These are phyloP conservation scores for Apophysomyces variabilis DNA, from an alignment of 371 early-diverging fungal genomes.

Conservation along the genomic window DNA sequence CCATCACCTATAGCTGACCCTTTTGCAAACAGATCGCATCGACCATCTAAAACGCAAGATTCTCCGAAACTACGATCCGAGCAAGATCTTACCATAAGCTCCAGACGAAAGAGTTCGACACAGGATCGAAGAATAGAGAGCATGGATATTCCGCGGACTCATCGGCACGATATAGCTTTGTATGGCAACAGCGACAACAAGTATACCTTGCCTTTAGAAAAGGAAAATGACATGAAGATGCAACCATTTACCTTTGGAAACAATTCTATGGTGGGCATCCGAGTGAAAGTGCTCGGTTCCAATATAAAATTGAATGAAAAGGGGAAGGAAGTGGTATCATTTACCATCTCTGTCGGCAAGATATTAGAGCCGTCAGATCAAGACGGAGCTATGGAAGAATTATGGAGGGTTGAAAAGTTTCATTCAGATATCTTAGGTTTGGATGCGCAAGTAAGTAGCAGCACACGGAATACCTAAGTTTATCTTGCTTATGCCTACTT, in stretches of 20 bases:
- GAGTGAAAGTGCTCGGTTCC: slow-evolving; percentile 67
- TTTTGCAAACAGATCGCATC: slow-evolving; percentile 10
- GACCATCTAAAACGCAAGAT: slow-evolving; percentile 10
- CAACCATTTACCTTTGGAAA: slow-evolving; percentile 11
- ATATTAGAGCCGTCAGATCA: slow-evolving; percentile 22
- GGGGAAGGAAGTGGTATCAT: slow-evolving; percentile 70
- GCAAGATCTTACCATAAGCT: slow-evolving; percentile 11
- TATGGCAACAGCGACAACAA: background rate
- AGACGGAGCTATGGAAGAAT: slow-evolving; percentile 41
- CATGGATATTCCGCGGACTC: background rate
- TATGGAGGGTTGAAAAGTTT: slow-evolving; percentile 84
- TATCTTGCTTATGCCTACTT: background rate
- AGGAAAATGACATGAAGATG: background rate
- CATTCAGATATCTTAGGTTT: slow-evolving; percentile 80
- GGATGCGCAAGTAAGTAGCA: slow-evolving; percentile 64
- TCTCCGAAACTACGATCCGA: slow-evolving; percentile 21
- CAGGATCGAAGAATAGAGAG: background rate
- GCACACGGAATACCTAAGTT: background rate
- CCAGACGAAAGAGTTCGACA: background rate
- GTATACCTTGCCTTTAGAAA: background rate
- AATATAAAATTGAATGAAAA: slow-evolving; percentile 70
- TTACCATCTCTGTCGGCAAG: slow-evolving; percentile 51
- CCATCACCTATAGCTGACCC: slow-evolving; percentile 11
- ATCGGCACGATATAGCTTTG: background rate
- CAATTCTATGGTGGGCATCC: slow-evolving; percentile 15